A percentile compares a stretch with the other conserved stretches of the same genome.
These are phyloP conservation scores for Hortiboletus flavorubellus DNA, from an alignment of 768 basidiomycete species.

Conservation along the genomic window DNA sequence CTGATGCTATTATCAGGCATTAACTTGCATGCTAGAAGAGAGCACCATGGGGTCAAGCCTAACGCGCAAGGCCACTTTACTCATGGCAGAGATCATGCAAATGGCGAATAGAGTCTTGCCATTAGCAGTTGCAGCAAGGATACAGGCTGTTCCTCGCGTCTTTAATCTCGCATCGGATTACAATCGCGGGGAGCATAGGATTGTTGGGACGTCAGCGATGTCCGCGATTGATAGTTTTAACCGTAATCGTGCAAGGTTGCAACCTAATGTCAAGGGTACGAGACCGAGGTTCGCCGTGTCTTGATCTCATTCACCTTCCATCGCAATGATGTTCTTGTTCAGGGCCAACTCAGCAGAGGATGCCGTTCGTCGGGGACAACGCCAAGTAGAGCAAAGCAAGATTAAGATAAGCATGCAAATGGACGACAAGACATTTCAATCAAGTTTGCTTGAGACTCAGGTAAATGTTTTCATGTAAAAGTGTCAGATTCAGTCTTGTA, in stretches of 20 bases:
- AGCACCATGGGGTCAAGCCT: slow-evolving; percentile 64
- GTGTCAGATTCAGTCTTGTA: not conserved
- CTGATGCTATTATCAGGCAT: slow-evolving; percentile 50
- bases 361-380: slow-evolving; percentile 79
- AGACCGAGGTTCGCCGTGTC: slow-evolving; percentile 56
- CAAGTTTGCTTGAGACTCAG: slow-evolving; percentile 81
- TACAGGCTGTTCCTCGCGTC: slow-evolving; percentile 84
- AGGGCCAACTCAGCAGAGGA: slow-evolving; percentile 86
- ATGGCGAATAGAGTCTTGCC: slow-evolving; percentile 88
- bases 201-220: slow-evolving; percentile 80
- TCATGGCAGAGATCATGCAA: slow-evolving; percentile 89
- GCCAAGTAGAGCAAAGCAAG: slow-evolving; percentile 87
- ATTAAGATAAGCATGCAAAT: slow-evolving; percentile 90
- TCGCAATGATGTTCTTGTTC: not conserved
- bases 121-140: slow-evolving; percentile 70
- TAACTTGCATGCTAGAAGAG: slow-evolving; percentile 84
- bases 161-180: slow-evolving; percentile 86
- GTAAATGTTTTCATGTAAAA: slow-evolving; percentile 36
- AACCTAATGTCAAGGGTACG: slow-evolving; percentile 53
- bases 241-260: slow-evolving; percentile 75
- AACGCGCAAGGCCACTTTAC: slow-evolving; percentile 85
- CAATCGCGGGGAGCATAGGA: slow-evolving; percentile 68
- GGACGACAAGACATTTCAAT: slow-evolving; percentile 92
- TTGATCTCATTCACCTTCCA: not conserved
- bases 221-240: slow-evolving; percentile 91